Evolutionary conservation across 2,329 filamentous ascomycete species (phyloP), one percentile per base, ranked within the genome.

Genomic region (Aspergillus persii): DNA sequence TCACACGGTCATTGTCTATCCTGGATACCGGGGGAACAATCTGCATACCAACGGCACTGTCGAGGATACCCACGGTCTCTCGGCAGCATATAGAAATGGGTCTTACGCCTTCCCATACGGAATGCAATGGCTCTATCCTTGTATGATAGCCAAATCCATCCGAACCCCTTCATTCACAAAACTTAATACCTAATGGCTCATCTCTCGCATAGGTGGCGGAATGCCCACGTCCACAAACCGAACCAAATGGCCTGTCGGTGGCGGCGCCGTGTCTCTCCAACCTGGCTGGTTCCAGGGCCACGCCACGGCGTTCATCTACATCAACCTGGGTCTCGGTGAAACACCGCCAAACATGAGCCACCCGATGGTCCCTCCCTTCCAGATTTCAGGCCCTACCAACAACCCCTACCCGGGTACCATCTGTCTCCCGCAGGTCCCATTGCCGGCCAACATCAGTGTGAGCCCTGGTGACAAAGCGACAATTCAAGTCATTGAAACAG

Each of bases 221-320:
- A 87, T 94, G 80, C 81, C 82, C 50, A 84, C 86, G 41, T 90
- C 91, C 0, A 83, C 77, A 49, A 98, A 99, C 79, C 87, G 94
- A 63, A 96, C 95, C 12, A 91, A 89, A 79, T 98, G 95, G 95
- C 93, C 95, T 15, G 83, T 92, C 53, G 85, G 79, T 31, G 95
- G 95, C 66, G 95, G 95, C 62, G 92, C 92, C n/a, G 71, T 99
- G 61, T 85, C 92, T 53, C 84, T 97, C 69, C 94, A 98, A 72
- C 95, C 95, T 0, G 95, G 94, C 70, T 98, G 95, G 95, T 97
- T 97, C 81, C 87, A 88, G 59, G 95, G 95, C 64, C 95, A 98
- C 75, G 76, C 84, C 39, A 88, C 86, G 5, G 94, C 92, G 18
- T 85, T 92, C 68, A 83, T 96, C 72, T 96, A 96, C 79, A 81